Evolutionary conservation across 2,329 filamentous ascomycete genomes (phyloP).

Genomic region (Penicillium sp.): DNA sequence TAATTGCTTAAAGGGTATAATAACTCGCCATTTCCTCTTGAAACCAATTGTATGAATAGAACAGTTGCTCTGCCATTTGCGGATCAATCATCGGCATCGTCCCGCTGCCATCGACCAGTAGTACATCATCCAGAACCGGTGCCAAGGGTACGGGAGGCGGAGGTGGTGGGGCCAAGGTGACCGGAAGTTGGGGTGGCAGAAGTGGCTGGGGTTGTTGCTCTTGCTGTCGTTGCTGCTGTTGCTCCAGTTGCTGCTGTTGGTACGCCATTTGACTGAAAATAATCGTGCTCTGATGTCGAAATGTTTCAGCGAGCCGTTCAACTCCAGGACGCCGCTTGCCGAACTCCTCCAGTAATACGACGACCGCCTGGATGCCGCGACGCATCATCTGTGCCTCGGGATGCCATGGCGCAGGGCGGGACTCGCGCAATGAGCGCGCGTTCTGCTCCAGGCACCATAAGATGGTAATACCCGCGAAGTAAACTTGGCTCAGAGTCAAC

Average conservation of each 20-base stretch:
- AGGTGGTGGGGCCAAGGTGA: slow-evolving; percentile 20
- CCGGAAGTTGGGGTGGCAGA: slow-evolving; percentile 17
- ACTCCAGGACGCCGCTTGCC: slow-evolving; percentile 38
- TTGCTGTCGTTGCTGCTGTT: slow-evolving; percentile 19
- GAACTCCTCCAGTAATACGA: slow-evolving; percentile 39
- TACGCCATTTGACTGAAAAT: slow-evolving; percentile 39
- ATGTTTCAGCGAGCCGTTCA: slow-evolving; percentile 37
- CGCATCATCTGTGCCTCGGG: slow-evolving; percentile 39
- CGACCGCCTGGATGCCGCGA: slow-evolving; percentile 36
- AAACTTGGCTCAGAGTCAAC: slow-evolving; percentile 40
- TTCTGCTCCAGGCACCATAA: slow-evolving; percentile 42
- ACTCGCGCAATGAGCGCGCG: slow-evolving; percentile 32
- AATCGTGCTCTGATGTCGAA: slow-evolving; percentile 38
- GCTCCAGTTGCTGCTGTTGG: slow-evolving; percentile 30
- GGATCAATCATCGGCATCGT: slow-evolving; percentile 34
- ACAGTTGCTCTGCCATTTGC: slow-evolving; percentile 37
- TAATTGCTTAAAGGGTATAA: slow-evolving; percentile 33
- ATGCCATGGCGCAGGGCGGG: slow-evolving; percentile 31
- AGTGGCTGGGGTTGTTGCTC: slow-evolving; percentile 12
- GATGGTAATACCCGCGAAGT: slow-evolving; percentile 41
- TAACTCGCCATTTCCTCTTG: slow-evolving; percentile 41
- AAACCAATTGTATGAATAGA: slow-evolving; percentile 41
- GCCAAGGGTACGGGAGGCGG: slow-evolving; percentile 29
- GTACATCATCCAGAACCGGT: slow-evolving; percentile 35
- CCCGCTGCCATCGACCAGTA: slow-evolving; percentile 33